These are phyloP conservation scores for Stachybotrys elegans DNA, from an alignment of 2,329 filamentous ascomycete genomes.

Conservation along the genomic window DNA sequence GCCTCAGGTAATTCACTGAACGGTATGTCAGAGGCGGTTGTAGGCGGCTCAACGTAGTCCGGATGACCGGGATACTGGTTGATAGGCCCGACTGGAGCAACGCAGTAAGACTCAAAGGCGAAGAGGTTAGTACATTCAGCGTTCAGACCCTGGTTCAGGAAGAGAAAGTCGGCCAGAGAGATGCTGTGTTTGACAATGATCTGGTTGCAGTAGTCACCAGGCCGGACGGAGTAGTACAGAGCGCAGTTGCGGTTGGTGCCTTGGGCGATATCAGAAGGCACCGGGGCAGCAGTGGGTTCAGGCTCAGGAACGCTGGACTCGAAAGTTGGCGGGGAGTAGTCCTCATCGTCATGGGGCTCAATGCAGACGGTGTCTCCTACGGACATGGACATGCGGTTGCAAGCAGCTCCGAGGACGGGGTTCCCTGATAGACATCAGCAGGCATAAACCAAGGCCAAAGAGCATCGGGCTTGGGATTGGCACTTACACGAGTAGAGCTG, in stretches of 20 bases:
- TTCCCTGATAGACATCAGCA: too few relatives aligned
- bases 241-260: not conserved
- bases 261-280: not conserved
- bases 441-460: too few relatives aligned
- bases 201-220: not conserved
- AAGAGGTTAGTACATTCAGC: conserved; percentile 28
- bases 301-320: not conserved
- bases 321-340: not conserved
- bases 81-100: too few relatives aligned
- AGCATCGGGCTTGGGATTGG: too few relatives aligned
- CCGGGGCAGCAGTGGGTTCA: not conserved
- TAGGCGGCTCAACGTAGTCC: conserved; percentile 2
- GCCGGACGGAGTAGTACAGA: not conserved
- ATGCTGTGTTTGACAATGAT: conserved; percentile 2
- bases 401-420: too few relatives aligned
- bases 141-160: conserved; percentile 11
- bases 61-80: conserved; percentile 5
- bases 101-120: conserved; percentile 24
- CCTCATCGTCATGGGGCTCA: conserved; percentile 4
- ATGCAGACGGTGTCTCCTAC: conserved; percentile 7
- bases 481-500: too few relatives aligned
- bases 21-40: not conserved
- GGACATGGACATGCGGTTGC: conserved; percentile 3
- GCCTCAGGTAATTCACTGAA: conserved; percentile 2
- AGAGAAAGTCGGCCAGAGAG: conserved; percentile 6